Conservation (phyloP, 805 yeast genomes). For the Priceomyces fermenticarens region DNA sequence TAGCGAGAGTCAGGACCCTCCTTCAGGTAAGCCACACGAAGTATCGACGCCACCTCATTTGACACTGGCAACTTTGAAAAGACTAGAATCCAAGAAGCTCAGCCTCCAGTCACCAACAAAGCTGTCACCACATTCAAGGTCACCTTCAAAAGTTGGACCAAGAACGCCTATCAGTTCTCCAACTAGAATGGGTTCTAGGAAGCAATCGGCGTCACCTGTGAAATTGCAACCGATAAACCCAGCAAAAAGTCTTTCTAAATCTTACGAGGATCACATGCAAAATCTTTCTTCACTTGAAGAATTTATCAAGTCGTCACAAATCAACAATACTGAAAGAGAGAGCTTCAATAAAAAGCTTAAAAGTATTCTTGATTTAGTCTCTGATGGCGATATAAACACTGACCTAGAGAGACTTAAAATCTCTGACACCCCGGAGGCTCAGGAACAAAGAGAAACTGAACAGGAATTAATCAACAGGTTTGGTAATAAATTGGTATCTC, state of each 20-base stretch:
- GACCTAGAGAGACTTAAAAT: no score
- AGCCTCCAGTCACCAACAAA: neutral
- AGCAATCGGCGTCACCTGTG: neutral
- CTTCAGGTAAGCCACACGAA: neutral
- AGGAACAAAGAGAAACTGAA: conserved; percentile 5
- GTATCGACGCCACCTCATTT: conserved; percentile 21
- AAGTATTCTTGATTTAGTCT: neutral
- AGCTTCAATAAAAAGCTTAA: neutral
- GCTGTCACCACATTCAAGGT: neutral
- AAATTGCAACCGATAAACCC: neutral
- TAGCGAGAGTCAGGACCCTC: neutral
- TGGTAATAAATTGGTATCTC: conserved; percentile 32
- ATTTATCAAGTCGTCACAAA: neutral
- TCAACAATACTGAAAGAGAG: neutral
- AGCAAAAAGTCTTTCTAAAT: neutral
- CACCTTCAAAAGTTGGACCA: neutral
- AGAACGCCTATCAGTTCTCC: conserved; percentile 2
- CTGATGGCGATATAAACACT: no score
- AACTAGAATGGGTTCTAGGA: neutral
- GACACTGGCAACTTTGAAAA: conserved; percentile 29
- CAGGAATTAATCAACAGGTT: conserved; percentile 32
- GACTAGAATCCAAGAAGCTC: conserved; percentile 27
- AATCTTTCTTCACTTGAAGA: conserved; percentile 1
- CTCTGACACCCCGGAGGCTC: no score
- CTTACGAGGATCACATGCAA: neutral